Base-by-base conservation (phyloP, 257 asterid species). In the Solanum microdontum region DNA sequence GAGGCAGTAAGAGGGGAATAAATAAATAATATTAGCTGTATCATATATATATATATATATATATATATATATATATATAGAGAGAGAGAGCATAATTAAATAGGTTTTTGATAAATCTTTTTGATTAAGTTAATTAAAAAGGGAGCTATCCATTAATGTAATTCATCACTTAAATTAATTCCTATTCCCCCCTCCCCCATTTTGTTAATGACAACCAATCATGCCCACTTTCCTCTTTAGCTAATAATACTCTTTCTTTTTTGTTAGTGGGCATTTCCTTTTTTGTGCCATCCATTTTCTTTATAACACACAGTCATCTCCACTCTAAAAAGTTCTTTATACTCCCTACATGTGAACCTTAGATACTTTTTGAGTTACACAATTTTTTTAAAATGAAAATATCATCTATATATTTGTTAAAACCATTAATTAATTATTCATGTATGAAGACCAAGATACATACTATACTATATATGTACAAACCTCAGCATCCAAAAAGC, bases 201-300 rank as follows among this genome's bases (percentile, higher is more conserved):
- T 90, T 89, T 92, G 91, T 92, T 91, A 87, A 89, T 86, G 85
- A 32, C 92, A 55, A 55, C n/a, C 91, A 88, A 92, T 92, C 93
- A 93, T 91, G 77, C 89, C 88, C 89, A 87, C 76, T 55, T 82
- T 88, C 75, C 88, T 85, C 83, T 89, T 89, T 84, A 88, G 84
- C 88, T 80, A 76, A 86, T 55, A 82, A 34, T 34, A 30, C 77
- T 88, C 87, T 80, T 51, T n/a, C 23, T 77, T 91, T 90, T 83
- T 90, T 90, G 87, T 91, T 91, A 95, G 98, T 95, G 98, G 98
- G 96, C 95, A 93, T 94, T 94, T 84, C 91, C 64, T 89, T 93
- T 92, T 91, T 69, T 62, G 72, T 74, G 72, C 90, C 90, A 87
- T 91, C 84, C 69, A 76, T 39, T 87, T 86, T 60, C 92, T 87